Conservation (phyloP, 768 basidiomycete genomes). For the Agrocybe chaxingu region DNA sequence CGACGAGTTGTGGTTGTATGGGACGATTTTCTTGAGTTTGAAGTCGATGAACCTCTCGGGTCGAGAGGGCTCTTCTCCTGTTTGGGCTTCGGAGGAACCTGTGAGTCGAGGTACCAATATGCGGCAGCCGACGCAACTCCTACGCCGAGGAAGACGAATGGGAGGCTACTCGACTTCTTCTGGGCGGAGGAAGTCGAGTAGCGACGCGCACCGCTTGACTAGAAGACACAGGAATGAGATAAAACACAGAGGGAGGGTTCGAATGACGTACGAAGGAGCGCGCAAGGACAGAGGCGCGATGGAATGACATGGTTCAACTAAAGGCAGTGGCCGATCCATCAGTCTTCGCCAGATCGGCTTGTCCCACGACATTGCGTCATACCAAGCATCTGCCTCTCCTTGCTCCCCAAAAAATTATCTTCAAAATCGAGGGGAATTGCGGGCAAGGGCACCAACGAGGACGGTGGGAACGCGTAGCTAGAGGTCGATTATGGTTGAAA, state of each 20-base stretch:
- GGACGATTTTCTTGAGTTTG: conserved; percentile 73
- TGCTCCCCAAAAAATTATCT: background rate
- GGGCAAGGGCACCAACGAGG: no score
- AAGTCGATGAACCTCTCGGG: conserved; percentile 73
- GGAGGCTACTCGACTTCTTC: conserved; percentile 48
- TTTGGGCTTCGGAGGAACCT: conserved; percentile 25
- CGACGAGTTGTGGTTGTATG: conserved; percentile 94
- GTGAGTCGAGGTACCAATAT: conserved; percentile 50
- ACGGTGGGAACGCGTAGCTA: no score
- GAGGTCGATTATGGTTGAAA: no score
- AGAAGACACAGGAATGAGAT: conserved; percentile 1
- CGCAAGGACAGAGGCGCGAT: conserved; percentile 32
- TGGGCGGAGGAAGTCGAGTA: conserved; percentile 39
- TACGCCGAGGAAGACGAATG: conserved; percentile 44
- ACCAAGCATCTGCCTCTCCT: conserved; percentile 7
- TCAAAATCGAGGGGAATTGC: no score
- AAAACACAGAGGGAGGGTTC: background rate
- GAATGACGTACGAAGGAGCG: conserved; percentile 40
- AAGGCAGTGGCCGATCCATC: background rate
- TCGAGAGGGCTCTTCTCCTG: conserved; percentile 71
- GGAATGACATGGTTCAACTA: conserved; percentile 39
- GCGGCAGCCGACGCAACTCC: conserved; percentile 40
- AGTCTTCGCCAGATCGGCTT: background rate
- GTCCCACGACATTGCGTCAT: conserved; percentile 15
- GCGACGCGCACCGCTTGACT: conserved; percentile 36